phyloP scores from a whole-genome alignment of 2,329 filamentous ascomycete species.

The Chaetomium olivaceum region DNA sequence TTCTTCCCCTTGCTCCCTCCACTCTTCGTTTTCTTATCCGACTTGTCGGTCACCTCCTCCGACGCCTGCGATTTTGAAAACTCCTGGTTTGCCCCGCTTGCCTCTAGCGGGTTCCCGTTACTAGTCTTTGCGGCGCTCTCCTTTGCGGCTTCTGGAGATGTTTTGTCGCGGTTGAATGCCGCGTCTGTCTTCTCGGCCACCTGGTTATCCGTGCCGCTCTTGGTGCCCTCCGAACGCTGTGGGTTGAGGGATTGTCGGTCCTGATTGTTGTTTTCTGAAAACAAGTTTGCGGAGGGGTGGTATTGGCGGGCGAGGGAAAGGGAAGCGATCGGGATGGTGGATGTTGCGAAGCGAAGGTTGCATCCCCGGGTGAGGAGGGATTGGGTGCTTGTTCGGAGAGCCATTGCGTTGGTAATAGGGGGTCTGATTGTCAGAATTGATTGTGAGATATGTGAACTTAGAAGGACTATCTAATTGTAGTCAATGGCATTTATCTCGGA shows the following conservation, averaged over 20 bases:
- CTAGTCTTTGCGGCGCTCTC: constrained; percentile 41
- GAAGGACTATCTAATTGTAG: not conserved
- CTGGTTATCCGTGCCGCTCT: constrained; percentile 65
- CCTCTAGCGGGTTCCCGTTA: constrained; percentile 42
- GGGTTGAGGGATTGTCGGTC: constrained; percentile 66
- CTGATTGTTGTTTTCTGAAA: constrained; percentile 53
- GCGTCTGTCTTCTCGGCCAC: constrained; percentile 57
- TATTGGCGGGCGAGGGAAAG: constrained; percentile 34
- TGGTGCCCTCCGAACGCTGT: constrained; percentile 64
- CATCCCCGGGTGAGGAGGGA: constrained; percentile 4
- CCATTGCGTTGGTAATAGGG: constrained; percentile 6
- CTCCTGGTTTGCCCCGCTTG: constrained; percentile 48
- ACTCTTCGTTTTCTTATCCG: constrained; percentile 39
- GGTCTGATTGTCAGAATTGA: not conserved
- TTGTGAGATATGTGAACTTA: not conserved
- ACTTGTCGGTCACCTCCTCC: constrained; percentile 38
- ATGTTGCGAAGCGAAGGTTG: not conserved
- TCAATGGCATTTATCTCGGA: not conserved
- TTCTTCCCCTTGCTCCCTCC: constrained; percentile 32
- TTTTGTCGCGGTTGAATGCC: constrained; percentile 69
- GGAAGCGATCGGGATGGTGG: constrained; percentile 9
- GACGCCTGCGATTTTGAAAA: constrained; percentile 43
- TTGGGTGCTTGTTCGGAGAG: constrained; percentile 15
- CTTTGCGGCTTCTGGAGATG: constrained; percentile 63
- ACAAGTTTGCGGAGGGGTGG: constrained; percentile 37